A percentile compares a stretch with the other conserved stretches of the same genome.
Conservation (phyloP, 805 yeast species). For the Candida insectalens region DNA sequence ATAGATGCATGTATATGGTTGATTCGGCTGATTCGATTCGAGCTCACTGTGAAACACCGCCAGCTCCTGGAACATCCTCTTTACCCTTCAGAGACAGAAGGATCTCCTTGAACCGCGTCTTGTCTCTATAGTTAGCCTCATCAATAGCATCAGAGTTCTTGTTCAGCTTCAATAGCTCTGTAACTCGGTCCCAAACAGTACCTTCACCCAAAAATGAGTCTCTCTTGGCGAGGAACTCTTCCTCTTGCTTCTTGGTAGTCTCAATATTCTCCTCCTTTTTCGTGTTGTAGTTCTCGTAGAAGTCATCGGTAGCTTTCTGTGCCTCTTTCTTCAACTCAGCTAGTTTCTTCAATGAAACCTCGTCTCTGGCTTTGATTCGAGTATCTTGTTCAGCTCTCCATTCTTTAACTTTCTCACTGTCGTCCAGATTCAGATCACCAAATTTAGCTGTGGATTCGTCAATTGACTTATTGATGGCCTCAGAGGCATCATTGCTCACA, state of each 20-base stretch:
- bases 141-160: constrained; percentile 27
- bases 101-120: constrained; percentile 41
- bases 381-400: constrained; percentile 79
- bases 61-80: constrained; percentile 47
- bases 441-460: constrained; percentile 33
- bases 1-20: too few species aligned
- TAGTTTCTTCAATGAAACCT: constrained; percentile 52
- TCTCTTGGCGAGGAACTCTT: constrained; percentile 60
- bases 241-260: constrained; percentile 57
- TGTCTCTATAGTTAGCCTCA: constrained; percentile 32
- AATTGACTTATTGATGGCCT: constrained; percentile 17
- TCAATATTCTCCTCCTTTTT: constrained; percentile 67
- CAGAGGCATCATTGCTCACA: constrained; percentile 6
- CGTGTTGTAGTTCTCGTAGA: constrained; percentile 81
- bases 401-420: constrained; percentile 52
- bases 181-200: constrained; percentile 48
- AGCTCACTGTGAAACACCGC: constrained; percentile 26
- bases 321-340: constrained; percentile 67
- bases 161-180: constrained; percentile 31
- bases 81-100: constrained; percentile 45
- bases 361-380: constrained; percentile 75
- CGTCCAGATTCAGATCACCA: constrained; percentile 29
- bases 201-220: constrained; percentile 49
- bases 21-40: too few species aligned
- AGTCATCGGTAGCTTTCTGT: constrained; percentile 75